These are phyloP conservation scores for Aspergillus oerlinghausenensis DNA, from an alignment of 2,329 filamentous ascomycete genomes.

Conservation along the genomic window DNA sequence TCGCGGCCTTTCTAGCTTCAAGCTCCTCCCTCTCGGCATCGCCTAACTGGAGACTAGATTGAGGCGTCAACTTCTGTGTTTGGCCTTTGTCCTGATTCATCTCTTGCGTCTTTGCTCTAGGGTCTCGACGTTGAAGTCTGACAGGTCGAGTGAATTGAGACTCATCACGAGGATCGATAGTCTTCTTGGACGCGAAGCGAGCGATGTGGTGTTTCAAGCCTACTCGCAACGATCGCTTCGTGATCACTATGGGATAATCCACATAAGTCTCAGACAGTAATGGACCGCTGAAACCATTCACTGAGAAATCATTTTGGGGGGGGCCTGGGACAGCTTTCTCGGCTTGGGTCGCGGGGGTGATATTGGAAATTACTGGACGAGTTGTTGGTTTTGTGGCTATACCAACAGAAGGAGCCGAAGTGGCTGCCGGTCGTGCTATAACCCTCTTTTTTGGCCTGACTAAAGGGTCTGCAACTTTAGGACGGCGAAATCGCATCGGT, in stretches of 20 bases:
- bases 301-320: constrained; percentile 27
- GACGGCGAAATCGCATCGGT: constrained; percentile 44
- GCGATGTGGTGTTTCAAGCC: constrained; percentile 84
- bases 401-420: constrained; percentile 19
- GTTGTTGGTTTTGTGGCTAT: constrained; percentile 22
- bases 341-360: constrained; percentile 14
- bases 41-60: constrained; percentile 51
- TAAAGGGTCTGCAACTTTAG: constrained; percentile 57
- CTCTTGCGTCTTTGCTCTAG: constrained; percentile 56
- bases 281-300: constrained; percentile 41
- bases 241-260: constrained; percentile 72
- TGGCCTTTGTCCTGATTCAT: constrained; percentile 47
- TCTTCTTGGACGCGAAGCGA: constrained; percentile 64
- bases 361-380: constrained; percentile 15
- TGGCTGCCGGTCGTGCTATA: constrained; percentile 19
- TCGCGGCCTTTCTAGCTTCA: constrained; percentile 63
- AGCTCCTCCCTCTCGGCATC: constrained; percentile 60
- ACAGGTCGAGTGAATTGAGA: constrained; percentile 83
- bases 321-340: constrained; percentile 18
- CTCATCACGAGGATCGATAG: constrained; percentile 67
- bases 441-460: constrained; percentile 55
- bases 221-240: constrained; percentile 73
- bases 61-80: constrained; percentile 34
- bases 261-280: constrained; percentile 38
- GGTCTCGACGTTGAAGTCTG: constrained; percentile 82